These are phyloP conservation scores for Starmera stellimalicola DNA, from an alignment of 1,139 yeast species.

Conservation along the genomic window DNA sequence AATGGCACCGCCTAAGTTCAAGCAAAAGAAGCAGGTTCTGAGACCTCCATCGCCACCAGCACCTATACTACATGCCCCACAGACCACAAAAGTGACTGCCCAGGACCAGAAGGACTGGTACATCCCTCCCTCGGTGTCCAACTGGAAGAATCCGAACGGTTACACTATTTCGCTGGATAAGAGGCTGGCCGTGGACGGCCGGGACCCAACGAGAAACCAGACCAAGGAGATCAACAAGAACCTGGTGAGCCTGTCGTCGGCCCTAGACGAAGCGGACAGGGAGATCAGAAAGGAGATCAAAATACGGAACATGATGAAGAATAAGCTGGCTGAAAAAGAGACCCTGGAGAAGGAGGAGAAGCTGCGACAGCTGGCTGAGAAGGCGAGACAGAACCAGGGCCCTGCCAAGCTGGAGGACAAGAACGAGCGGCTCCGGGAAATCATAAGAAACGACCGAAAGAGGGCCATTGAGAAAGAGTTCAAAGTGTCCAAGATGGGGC, in stretches of 20 bases:
- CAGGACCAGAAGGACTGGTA: conserved; percentile 79
- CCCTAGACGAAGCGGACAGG: conserved; percentile 67
- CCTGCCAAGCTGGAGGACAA: conserved; percentile 12
- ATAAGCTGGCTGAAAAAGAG: conserved; percentile 45
- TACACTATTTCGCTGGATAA: conserved; percentile 77
- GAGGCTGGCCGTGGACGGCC: conserved; percentile 55
- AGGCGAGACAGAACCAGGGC: conserved; percentile 32
- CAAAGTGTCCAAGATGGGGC: conserved; percentile 33
- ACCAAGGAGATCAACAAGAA: conserved; percentile 43
- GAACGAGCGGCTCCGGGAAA: conserved; percentile 25
- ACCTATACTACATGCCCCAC: conserved; percentile 38
- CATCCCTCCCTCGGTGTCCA: conserved; percentile 87
- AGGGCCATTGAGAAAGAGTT: conserved; percentile 37
- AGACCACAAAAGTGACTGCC: conserved; percentile 43
- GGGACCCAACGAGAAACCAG: conserved; percentile 19
- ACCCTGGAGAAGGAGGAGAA: conserved; percentile 51
- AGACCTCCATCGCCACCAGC: conserved; percentile 64
- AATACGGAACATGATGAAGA: conserved; percentile 46
- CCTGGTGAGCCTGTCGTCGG: conserved; percentile 56
- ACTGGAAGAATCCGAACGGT: conserved; percentile 95
- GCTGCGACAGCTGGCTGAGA: conserved; percentile 48
- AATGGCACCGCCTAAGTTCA: conserved; percentile 73
- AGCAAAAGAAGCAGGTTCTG: conserved; percentile 64
- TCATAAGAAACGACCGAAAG: conserved; percentile 33
- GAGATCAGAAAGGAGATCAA: conserved; percentile 65